Evolutionary conservation across 331 rosid genomes (phyloP).

Genomic region (Cydonia oblonga): DNA sequence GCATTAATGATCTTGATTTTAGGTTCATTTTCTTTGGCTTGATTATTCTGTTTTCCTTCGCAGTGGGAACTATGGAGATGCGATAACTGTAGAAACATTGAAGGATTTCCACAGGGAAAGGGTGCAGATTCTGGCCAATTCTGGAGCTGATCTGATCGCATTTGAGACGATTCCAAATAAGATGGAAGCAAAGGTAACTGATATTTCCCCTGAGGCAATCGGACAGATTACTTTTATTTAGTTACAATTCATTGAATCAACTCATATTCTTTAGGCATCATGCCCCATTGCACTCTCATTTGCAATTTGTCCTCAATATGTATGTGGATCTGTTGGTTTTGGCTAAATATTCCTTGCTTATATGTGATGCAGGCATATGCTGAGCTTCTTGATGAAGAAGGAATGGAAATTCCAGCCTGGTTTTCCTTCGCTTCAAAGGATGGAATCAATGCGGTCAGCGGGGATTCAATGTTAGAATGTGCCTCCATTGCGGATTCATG

Average conservation of each 20-base stretch:
- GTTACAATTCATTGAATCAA: too few species aligned
- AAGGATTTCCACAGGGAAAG: conserved; percentile 77
- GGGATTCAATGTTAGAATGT: conserved; percentile 67
- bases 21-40: neutral
- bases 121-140: conserved; percentile 58
- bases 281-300: too few species aligned
- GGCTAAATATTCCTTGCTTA: neutral
- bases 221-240: too few species aligned
- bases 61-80: conserved; percentile 75
- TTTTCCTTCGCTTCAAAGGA: conserved; percentile 76
- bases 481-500: conserved; percentile 65
- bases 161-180: conserved; percentile 83
- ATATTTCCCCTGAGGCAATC: neutral
- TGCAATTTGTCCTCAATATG: too few species aligned
- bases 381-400: conserved; percentile 69
- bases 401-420: conserved; percentile 75
- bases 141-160: conserved; percentile 84
- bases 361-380: conserved; percentile 56
- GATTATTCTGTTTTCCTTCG: neutral
- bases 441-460: conserved; percentile 58
- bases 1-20: neutral
- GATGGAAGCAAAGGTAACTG: conserved; percentile 60
- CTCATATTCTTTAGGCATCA: too few species aligned
- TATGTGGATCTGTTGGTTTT: neutral
- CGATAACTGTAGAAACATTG: conserved; percentile 42